These are phyloP conservation scores for Drechslerella stenobrocha DNA, from an alignment of 2,329 filamentous ascomycete species.

Conservation along the genomic window DNA sequence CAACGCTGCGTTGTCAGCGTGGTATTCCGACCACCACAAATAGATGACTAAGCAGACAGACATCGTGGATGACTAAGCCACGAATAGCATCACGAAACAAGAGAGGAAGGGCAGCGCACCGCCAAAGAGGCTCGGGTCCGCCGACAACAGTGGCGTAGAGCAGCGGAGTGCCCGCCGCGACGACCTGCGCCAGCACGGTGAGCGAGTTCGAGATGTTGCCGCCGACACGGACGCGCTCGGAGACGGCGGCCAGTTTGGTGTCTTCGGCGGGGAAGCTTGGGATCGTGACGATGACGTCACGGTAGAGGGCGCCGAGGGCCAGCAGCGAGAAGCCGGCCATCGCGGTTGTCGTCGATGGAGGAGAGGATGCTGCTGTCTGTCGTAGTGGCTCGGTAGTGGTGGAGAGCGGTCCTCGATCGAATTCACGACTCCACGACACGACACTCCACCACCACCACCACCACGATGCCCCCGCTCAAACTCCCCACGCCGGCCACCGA, in stretches of 20 bases:
- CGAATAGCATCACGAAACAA: too few relatives aligned
- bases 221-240: conserved; percentile 65
- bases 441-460: background rate
- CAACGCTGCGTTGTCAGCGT: conserved; percentile 38
- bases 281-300: conserved; percentile 59
- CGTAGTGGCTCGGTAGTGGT: background rate
- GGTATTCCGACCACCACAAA: conserved; percentile 10
- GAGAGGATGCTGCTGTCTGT: background rate
- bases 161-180: conserved; percentile 52
- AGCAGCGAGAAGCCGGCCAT: conserved; percentile 36
- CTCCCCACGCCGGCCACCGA: conserved; percentile 89
- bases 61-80: background rate
- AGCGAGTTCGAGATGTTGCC: conserved; percentile 74
- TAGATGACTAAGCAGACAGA: conserved; percentile 20
- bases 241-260: conserved; percentile 70
- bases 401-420: too few relatives aligned
- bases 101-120: conserved; percentile 19
- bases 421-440: background rate
- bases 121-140: conserved; percentile 35
- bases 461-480: conserved; percentile 40
- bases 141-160: conserved; percentile 47
- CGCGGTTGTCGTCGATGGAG: background rate
- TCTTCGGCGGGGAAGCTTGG: conserved; percentile 71
- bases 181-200: conserved; percentile 69
- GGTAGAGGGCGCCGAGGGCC: conserved; percentile 50